A percentile compares a stretch with the other conserved stretches of the same genome.
Conservation (phyloP, 73 alveolate genomes). For the Symbiodinium natans region DNA sequence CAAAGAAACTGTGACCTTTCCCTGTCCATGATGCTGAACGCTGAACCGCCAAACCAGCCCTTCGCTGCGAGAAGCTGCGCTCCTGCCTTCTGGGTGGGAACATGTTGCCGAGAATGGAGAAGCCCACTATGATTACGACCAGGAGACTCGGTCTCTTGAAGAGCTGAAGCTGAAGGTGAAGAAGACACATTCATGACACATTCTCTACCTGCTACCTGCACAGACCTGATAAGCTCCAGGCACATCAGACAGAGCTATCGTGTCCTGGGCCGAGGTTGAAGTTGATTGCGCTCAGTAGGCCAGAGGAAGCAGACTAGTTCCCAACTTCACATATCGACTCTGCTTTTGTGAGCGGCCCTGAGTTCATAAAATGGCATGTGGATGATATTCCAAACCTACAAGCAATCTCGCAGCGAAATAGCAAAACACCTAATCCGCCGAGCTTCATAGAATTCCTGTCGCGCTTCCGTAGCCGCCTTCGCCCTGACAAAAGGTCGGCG, state of each 20-base stretch:
- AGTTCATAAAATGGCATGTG: too few relatives aligned
- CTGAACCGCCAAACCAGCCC: too few relatives aligned
- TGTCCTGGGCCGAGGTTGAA: constrained; percentile 17
- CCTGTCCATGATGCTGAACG: too few relatives aligned
- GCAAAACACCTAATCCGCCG: not conserved
- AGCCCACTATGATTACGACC: constrained; percentile 38
- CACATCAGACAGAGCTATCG: constrained; percentile 35
- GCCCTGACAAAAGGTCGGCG: too few relatives aligned
- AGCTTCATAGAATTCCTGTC: constrained; percentile 54
- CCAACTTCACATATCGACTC: too few relatives aligned
- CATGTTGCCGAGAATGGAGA: constrained; percentile 77
- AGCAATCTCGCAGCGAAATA: too few relatives aligned
- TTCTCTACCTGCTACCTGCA: not conserved
- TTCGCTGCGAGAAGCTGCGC: not conserved
- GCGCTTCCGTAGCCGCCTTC: constrained; percentile 72
- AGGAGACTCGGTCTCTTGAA: constrained; percentile 32
- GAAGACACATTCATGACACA: too few relatives aligned
- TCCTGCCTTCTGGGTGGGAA: constrained; percentile 55
- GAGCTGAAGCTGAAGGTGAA: too few relatives aligned
- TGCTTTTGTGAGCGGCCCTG: too few relatives aligned
- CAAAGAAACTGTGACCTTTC: not conserved
- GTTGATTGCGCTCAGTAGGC: too few relatives aligned
- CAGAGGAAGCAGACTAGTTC: too few relatives aligned
- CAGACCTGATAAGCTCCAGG: not conserved
- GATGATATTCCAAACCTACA: too few relatives aligned